These are phyloP conservation scores for Didymella pomorum DNA, from an alignment of 2,329 filamentous ascomycete genomes.

Conservation along the genomic window DNA sequence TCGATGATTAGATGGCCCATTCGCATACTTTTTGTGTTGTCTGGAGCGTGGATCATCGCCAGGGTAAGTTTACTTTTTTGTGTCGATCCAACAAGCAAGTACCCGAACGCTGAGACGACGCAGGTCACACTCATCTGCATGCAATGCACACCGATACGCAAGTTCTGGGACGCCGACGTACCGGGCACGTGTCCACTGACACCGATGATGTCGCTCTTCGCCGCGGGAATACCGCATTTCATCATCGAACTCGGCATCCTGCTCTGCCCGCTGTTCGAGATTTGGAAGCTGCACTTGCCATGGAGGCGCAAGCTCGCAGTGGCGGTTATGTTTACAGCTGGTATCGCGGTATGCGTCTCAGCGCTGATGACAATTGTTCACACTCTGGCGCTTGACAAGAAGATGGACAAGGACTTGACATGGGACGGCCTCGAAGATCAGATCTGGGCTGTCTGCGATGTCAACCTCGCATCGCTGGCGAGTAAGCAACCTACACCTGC, in stretches of 20 bases:
- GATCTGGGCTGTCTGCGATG: constrained; percentile 38
- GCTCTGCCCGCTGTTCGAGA: constrained; percentile 31
- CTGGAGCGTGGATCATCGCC: constrained; percentile 27
- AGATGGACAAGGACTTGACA: constrained; percentile 27
- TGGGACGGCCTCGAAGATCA: constrained; percentile 33
- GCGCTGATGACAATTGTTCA: constrained; percentile 31
- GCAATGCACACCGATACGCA: constrained; percentile 32
- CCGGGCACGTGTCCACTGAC: constrained; percentile 29
- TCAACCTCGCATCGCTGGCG: constrained; percentile 34
- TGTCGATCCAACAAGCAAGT: not conserved
- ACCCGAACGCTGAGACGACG: constrained; percentile 6
- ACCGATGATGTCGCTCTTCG: constrained; percentile 32
- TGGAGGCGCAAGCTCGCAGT: constrained; percentile 30
- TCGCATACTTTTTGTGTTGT: constrained; percentile 24
- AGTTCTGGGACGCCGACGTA: constrained; percentile 29
- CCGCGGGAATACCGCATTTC: constrained; percentile 30
- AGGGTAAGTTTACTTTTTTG: constrained; percentile 18
- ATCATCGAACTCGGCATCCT: constrained; percentile 34
- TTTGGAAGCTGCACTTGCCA: constrained; percentile 29
- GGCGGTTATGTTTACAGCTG: constrained; percentile 32
- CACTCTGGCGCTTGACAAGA: constrained; percentile 25
- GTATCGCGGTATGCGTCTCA: constrained; percentile 30
- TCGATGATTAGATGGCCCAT: constrained; percentile 34
- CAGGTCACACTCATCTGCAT: constrained; percentile 28
- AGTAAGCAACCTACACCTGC: constrained; percentile 15